phyloP scores from a whole-genome alignment of 169 alveolate genomes.

The Plasmodium vivax region DNA sequence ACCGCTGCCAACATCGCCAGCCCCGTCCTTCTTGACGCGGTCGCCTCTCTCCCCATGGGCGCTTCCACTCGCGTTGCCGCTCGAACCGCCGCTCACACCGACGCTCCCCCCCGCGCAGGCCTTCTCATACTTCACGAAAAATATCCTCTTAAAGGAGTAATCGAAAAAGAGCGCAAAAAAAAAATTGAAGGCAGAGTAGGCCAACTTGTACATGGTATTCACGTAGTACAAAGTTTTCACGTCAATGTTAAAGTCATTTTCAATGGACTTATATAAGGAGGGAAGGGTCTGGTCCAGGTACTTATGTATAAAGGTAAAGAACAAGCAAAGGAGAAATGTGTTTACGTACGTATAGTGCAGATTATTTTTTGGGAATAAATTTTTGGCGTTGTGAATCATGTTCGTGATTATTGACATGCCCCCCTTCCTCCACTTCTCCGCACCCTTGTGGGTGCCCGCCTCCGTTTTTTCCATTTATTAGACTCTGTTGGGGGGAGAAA shows the following conservation, averaged over 20 bases:
- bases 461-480: slow-evolving; percentile 36
- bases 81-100: no score
- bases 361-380: slow-evolving; percentile 43
- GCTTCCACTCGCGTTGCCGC: neutral
- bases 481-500: neutral
- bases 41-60: neutral
- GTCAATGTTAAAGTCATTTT: slow-evolving; percentile 42
- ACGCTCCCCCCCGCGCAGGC: neutral
- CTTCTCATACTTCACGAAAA: slow-evolving; percentile 13
- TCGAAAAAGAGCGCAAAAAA: slow-evolving; percentile 59
- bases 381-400: slow-evolving; percentile 2
- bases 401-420: neutral
- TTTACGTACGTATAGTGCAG: slow-evolving; percentile 57
- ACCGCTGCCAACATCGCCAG: neutral
- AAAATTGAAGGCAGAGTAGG: slow-evolving; percentile 44
- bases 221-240: slow-evolving; percentile 44
- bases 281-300: slow-evolving; percentile 68
- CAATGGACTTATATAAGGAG: slow-evolving; percentile 64
- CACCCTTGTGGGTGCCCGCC: neutral
- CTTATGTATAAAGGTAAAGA: slow-evolving; percentile 61
- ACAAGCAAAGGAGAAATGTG: slow-evolving; percentile 25
- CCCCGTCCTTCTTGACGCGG: neutral
- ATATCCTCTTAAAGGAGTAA: slow-evolving; percentile 36
- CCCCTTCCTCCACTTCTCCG: slow-evolving; percentile 17
- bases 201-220: slow-evolving; percentile 45